Evolutionary conservation across 176 grass and related monocot genomes (phyloP).

Genomic region (Musa schizocarpa): DNA sequence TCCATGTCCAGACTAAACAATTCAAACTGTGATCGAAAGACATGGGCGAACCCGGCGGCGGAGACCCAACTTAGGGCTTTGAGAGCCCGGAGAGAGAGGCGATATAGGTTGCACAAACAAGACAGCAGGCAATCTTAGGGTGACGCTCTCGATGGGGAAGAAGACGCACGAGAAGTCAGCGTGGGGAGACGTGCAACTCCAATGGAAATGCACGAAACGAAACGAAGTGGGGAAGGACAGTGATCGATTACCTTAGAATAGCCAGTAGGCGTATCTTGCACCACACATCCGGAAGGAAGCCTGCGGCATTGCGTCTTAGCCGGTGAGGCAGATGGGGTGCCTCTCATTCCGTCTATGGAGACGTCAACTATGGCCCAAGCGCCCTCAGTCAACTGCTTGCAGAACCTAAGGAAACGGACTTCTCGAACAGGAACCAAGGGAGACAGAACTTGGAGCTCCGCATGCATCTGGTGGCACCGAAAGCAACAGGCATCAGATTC

Average conservation of each 20-base stretch:
- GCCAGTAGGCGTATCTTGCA: conserved; percentile 67
- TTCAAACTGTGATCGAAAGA: no score
- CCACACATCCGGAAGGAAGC: conserved; percentile 79
- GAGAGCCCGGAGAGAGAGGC: no score
- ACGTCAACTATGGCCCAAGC: conserved; percentile 86
- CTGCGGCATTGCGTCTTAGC: conserved; percentile 45
- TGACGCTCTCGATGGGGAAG: conserved; percentile 40
- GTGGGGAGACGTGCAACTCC: conserved; percentile 30
- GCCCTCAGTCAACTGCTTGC: conserved; percentile 57
- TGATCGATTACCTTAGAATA: conserved; percentile 60
- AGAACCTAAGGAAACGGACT: conserved; percentile 69
- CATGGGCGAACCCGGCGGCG: no score
- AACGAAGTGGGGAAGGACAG: neutral
- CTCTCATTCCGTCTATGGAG: conserved; percentile 55
- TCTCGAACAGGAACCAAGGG: conserved; percentile 73
- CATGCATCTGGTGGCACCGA: conserved; percentile 43
- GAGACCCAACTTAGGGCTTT: no score
- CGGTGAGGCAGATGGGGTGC: conserved; percentile 21
- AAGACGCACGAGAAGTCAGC: conserved; percentile 30
- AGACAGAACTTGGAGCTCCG: conserved; percentile 77
- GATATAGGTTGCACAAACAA: conserved; percentile 6
- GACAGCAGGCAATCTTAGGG: conserved; percentile 37
- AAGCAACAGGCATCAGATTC: neutral
- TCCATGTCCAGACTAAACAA: no score
- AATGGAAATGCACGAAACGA: no score